Base-by-base conservation (phyloP, 169 alveolate genomes). In the Theileria equi region DNA sequence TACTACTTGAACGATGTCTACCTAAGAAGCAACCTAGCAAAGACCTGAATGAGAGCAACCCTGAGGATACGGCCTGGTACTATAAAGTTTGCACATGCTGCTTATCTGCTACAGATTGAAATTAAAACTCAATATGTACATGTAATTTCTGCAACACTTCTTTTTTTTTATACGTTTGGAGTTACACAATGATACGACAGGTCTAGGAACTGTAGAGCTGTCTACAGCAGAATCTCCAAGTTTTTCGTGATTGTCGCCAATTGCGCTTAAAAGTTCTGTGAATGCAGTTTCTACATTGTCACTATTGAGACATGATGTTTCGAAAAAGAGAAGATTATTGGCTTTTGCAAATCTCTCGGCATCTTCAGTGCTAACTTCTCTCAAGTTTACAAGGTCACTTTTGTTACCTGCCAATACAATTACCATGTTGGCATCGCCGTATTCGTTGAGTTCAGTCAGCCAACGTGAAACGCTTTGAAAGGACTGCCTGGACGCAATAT, bases 361-460 rank as follows among this genome's bases (percentile, higher is more conserved):
- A 40, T 95, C 98, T 70, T 94, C 98, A 53, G 81, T 86, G 44
- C 92, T 81, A 8, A 96, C 97, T 70, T 90, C 96, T 45, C 95
- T 68, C 34, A 86, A 63, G 70, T 88, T 78, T 32, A 80, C 89
- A 95, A 96, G 90, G 82, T 98, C 99, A 44, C 93, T 85, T 83
- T 98, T 98, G 87, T 98, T 98, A 10, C 99, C 99, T 45, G 97
- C 98, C 40, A 98, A 88, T 81, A 94, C 89, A 47, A 96, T 94
- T 32, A 95, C 97, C 40, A 96, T 94, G 68, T 96, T 93, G 16
- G 94, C 88, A 62, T 95, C 99, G 0, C 99, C 99, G 82, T 95
- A 94, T 61, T 96, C 98, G 78, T 96, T 90, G 31, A 97, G 82
- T 82, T 97, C 99, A 67, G 92, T 88, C 49, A 95, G 88, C 99